Percentiles rank a stretch among this genome's conserved stretches.
Conservation (phyloP, 2,329 filamentous ascomycete species). For the Hypoxylon sp. region DNA sequence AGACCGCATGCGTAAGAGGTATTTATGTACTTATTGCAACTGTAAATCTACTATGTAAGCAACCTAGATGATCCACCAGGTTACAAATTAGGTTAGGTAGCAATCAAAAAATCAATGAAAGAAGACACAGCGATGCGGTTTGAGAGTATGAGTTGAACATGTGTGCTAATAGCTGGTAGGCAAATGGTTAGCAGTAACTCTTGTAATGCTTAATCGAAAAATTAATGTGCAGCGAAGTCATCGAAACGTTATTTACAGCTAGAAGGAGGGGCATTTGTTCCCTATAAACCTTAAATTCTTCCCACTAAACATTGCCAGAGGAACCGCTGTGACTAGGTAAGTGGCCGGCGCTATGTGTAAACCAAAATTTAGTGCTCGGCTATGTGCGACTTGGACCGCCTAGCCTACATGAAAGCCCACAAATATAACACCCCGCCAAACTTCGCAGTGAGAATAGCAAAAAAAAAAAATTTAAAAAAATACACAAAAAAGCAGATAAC, state of each 20-base stretch:
- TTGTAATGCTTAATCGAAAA: too few relatives aligned
- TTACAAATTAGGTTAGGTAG: too few relatives aligned
- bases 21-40: too few relatives aligned
- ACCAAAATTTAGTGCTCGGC: constrained; percentile 16
- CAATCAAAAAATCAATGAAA: background rate
- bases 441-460: background rate
- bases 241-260: constrained; percentile 13
- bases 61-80: too few relatives aligned
- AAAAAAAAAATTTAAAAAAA: constrained; percentile 10
- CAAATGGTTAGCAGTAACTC: too few relatives aligned
- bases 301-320: constrained; percentile 9
- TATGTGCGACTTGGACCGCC: constrained; percentile 19
- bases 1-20: too few relatives aligned
- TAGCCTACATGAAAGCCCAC: constrained; percentile 22
- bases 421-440: constrained; percentile 20
- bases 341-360: background rate
- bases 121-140: too few relatives aligned
- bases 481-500: constrained; percentile 3
- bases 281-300: constrained; percentile 16
- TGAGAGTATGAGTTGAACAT: too few relatives aligned
- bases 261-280: background rate
- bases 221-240: too few relatives aligned
- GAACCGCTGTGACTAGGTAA: background rate
- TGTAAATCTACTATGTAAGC: too few relatives aligned
- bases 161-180: too few relatives aligned